A percentile compares a stretch with the other conserved stretches of the same genome.
Conservation (phyloP, 1,139 yeast genomes). For the Zygoascus sp. region DNA sequence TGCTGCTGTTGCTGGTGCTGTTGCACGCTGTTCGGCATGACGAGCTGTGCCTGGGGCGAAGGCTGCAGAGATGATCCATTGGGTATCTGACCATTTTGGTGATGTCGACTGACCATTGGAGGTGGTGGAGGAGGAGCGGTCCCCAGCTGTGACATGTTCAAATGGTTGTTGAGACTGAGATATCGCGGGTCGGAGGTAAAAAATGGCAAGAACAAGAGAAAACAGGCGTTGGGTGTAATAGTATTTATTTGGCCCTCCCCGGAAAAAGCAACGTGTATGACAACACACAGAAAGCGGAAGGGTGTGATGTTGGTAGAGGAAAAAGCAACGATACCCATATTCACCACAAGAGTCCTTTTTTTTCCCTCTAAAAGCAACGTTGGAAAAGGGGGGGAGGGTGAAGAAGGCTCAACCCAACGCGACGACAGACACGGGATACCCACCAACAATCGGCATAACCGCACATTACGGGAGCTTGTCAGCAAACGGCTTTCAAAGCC, state of each 20-base stretch:
- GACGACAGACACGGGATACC: background rate
- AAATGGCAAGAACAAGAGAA: constrained; percentile 1
- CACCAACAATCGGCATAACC: background rate
- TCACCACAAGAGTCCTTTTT: no score
- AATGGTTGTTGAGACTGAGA: background rate
- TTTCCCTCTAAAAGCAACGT: background rate
- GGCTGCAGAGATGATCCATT: constrained; percentile 9
- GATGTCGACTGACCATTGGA: constrained; percentile 9
- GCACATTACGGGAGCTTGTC: background rate
- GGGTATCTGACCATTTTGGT: constrained; percentile 12
- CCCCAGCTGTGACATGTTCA: constrained; percentile 15
- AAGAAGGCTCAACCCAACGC: no score
- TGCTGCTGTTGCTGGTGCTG: constrained; percentile 8
- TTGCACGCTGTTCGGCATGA: constrained; percentile 6
- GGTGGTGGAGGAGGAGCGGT: constrained; percentile 14
- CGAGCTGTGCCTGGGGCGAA: constrained; percentile 9
- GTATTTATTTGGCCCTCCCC: background rate
- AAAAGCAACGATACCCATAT: background rate
- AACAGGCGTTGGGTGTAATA: constrained; percentile 1
- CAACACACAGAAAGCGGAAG: background rate
- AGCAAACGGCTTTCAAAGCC: background rate
- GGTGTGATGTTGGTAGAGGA: background rate
- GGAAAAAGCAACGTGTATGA: background rate
- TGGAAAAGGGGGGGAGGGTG: background rate
- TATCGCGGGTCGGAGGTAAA: background rate